Conservation (phyloP, 805 yeast species). For the Cyberlindnera suaveolens region DNA sequence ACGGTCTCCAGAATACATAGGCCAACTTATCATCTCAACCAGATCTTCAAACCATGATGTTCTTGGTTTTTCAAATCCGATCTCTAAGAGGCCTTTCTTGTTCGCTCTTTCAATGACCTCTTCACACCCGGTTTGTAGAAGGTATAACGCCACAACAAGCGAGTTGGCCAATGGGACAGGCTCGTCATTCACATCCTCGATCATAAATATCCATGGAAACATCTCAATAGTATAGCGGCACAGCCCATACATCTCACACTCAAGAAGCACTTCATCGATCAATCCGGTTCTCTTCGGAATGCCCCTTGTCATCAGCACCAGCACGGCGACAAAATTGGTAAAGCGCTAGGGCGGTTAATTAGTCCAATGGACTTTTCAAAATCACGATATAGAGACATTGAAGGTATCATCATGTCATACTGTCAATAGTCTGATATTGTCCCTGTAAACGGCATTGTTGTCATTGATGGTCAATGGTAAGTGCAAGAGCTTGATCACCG, state of each 20-base stretch:
- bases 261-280: background rate
- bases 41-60: conserved; percentile 2
- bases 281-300: background rate
- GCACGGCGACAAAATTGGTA: background rate
- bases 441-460: conserved; percentile 1
- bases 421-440: conserved; percentile 1
- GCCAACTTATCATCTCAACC: conserved; percentile 1
- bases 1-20: background rate
- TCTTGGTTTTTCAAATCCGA: background rate
- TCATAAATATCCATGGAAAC: conserved; percentile 2
- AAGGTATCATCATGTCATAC: background rate
- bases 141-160: background rate
- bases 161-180: conserved; percentile 1
- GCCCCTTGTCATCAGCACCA: background rate
- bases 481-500: conserved; percentile 1
- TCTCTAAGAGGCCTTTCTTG: background rate
- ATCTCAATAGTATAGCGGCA: background rate
- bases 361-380: background rate
- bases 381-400: background rate
- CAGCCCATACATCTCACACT: background rate
- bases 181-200: background rate
- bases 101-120: background rate
- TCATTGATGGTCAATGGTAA: conserved; percentile 1
- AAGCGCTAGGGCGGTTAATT: conserved; percentile 1
- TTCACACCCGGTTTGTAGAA: background rate